phyloP scores from a whole-genome alignment of 2,329 filamentous ascomycete genomes.

The Ceratocystiopsis minuta region DNA sequence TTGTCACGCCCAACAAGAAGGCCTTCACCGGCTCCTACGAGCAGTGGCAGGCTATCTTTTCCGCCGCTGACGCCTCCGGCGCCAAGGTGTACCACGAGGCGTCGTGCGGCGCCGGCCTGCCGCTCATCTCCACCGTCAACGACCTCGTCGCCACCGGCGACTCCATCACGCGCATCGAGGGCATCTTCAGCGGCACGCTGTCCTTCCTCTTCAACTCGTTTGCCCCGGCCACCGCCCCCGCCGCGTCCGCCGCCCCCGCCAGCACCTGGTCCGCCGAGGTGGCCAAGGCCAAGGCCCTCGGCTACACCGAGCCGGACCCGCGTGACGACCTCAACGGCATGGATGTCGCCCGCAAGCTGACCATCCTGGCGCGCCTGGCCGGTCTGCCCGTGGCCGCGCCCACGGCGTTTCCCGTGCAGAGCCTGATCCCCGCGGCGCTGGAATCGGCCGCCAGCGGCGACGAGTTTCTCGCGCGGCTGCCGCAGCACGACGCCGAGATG shows the following conservation, averaged over 20 bases:
- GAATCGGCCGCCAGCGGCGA: constrained; percentile 60
- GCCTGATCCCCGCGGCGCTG: constrained; percentile 74
- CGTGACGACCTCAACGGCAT: constrained; percentile 74
- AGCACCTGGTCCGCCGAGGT: constrained; percentile 86
- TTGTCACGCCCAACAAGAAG: constrained; percentile 98
- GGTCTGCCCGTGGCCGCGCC: constrained; percentile 69
- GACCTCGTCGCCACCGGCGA: constrained; percentile 93
- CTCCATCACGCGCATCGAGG: constrained; percentile 79
- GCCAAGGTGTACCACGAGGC: constrained; percentile 91
- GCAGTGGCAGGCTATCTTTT: constrained; percentile 79
- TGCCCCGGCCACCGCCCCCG: constrained; percentile 59
- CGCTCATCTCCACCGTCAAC: constrained; percentile 81
- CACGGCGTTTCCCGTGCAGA: constrained; percentile 83
- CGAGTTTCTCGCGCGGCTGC: constrained; percentile 68
- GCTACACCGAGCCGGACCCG: constrained; percentile 81
- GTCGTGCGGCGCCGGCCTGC: constrained; percentile 81
- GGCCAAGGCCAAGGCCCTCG: constrained; percentile 75
- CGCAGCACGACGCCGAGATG: constrained; percentile 78
- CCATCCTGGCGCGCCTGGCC: constrained; percentile 74
- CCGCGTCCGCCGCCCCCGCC: constrained; percentile 46
- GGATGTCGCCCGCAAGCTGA: constrained; percentile 88
- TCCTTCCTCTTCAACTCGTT: constrained; percentile 98
- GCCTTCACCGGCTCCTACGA: constrained; percentile 70
- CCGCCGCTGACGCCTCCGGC: constrained; percentile 47
- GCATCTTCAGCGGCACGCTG: constrained; percentile 95